Conservation (phyloP, 208 protist species). For the Trichomonas vaginalis region DNA sequence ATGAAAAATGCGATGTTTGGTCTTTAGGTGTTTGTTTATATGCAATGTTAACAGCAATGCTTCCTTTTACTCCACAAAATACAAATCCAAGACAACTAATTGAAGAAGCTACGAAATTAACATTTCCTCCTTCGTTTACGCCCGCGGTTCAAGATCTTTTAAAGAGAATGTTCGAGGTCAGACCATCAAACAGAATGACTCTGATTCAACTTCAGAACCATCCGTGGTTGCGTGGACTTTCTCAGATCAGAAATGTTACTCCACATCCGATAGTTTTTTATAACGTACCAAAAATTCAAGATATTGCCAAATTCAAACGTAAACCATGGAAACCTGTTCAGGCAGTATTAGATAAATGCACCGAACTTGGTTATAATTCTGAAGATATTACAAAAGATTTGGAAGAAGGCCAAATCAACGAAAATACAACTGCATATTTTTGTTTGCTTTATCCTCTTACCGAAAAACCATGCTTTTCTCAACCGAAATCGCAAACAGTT, state of each 20-base stretch:
- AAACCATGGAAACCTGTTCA: neutral
- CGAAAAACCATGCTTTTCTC: neutral
- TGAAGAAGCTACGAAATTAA: neutral
- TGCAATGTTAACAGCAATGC: neutral
- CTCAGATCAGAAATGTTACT: neutral
- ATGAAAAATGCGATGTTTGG: constrained; percentile 15
- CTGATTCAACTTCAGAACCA: neutral
- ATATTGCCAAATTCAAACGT: neutral
- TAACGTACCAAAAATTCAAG: neutral
- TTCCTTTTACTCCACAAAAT: neutral
- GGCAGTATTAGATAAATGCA: neutral
- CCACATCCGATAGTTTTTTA: neutral
- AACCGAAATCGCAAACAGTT: neutral
- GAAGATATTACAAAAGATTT: neutral
- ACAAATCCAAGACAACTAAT: neutral
- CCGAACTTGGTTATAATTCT: neutral
- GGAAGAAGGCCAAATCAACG: neutral
- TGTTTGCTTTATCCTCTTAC: neutral
- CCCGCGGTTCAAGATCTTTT: neutral
- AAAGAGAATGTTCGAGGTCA: neutral
- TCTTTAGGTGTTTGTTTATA: constrained; percentile 17
- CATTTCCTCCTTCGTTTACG: neutral
- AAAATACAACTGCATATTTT: neutral
- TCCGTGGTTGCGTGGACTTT: neutral
- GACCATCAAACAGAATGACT: neutral